A percentile compares a stretch with the other conserved stretches of the same genome.
Evolutionary conservation across 2,329 filamentous ascomycete species (phyloP).

Genomic region (Phyllosticta citriasiana): DNA sequence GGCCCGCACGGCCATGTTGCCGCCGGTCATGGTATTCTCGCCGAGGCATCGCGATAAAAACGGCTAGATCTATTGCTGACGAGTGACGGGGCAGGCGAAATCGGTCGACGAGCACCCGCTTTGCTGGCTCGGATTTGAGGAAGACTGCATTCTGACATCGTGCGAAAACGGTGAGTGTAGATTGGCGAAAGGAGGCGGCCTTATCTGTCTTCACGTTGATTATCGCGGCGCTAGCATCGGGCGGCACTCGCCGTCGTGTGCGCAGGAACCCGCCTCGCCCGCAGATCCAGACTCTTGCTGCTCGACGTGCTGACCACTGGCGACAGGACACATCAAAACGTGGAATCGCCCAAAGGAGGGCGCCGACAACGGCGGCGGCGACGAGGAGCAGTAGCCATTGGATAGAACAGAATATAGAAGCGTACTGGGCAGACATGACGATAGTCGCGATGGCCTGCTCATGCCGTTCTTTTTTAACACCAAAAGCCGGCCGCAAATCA

Average conservation of each 20-base stretch:
- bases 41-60: background rate
- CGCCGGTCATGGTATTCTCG: slow-evolving; percentile 67
- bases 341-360: slow-evolving; percentile 56
- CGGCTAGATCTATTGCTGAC: slow-evolving; percentile 15
- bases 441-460: background rate
- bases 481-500: background rate
- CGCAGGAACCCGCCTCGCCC: slow-evolving; percentile 9
- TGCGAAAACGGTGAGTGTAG: slow-evolving; percentile 69
- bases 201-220: slow-evolving; percentile 8
- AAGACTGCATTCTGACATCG: slow-evolving; percentile 85
- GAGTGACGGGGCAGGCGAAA: slow-evolving; percentile 52
- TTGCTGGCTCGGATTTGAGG: slow-evolving; percentile 86
- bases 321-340: slow-evolving; percentile 60
- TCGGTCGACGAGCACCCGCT: slow-evolving; percentile 76
- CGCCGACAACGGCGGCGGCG: slow-evolving; percentile 24
- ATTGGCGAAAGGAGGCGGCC: background rate
- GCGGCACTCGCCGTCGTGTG: slow-evolving; percentile 6
- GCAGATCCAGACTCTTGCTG: slow-evolving; percentile 12
- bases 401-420: background rate
- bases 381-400: slow-evolving; percentile 14
- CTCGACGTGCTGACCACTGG: slow-evolving; percentile 11
- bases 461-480: background rate
- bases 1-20: slow-evolving; percentile 71
- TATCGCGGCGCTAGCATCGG: slow-evolving; percentile 5
- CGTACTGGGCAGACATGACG: background rate